phyloP scores from a whole-genome alignment of 176 grass and related monocot genomes.

The Avena insularis region DNA sequence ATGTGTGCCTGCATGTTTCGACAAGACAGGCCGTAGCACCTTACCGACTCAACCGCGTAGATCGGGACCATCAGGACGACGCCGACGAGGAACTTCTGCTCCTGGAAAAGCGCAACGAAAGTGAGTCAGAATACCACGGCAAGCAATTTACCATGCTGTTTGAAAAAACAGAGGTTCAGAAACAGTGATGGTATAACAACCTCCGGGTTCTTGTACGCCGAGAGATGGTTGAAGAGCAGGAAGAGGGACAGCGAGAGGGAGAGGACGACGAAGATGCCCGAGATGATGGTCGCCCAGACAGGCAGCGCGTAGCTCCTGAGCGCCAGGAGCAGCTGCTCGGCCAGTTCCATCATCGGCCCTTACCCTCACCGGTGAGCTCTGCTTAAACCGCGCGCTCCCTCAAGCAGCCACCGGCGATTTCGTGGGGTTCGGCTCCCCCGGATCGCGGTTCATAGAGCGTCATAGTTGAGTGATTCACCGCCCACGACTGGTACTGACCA shows the following conservation, averaged over 20 bases:
- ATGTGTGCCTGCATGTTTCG: background rate
- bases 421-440: background rate
- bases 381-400: background rate
- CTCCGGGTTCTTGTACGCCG: constrained; percentile 92
- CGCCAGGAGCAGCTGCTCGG: constrained; percentile 36
- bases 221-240: constrained; percentile 76
- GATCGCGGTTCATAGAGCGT: background rate
- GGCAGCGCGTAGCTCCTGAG: constrained; percentile 54
- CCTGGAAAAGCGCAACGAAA: constrained; percentile 51
- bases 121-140: background rate
- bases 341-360: constrained; percentile 37
- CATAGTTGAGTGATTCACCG: background rate
- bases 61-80: constrained; percentile 88
- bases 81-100: constrained; percentile 89
- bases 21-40: constrained; percentile 39
- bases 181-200: constrained; percentile 13
- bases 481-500: too few species aligned
- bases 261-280: constrained; percentile 53
- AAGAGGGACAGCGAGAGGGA: constrained; percentile 68
- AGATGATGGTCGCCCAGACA: constrained; percentile 60
- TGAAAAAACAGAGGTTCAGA: constrained; percentile 25
- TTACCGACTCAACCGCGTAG: constrained; percentile 87
- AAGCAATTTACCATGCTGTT: background rate
- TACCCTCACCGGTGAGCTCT: background rate
- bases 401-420: background rate